Evolutionary conservation across 2,329 filamentous ascomycete genomes (phyloP).

Genomic region (Thelonectria rubi): DNA sequence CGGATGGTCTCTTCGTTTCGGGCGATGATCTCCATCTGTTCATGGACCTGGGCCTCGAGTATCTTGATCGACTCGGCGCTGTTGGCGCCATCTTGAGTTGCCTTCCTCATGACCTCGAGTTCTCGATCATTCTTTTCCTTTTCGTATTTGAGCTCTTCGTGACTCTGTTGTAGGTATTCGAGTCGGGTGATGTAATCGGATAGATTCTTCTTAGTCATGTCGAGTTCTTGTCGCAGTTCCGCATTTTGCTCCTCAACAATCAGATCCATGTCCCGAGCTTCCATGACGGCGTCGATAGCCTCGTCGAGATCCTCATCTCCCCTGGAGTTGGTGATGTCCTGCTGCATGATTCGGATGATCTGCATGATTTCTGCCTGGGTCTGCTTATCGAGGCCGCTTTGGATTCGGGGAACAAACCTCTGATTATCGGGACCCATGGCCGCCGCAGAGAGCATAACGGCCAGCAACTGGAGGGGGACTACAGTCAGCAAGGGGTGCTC

Average conservation of each 20-base stretch:
- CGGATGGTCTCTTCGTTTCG: slow-evolving; percentile 65
- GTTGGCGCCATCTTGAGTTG: slow-evolving; percentile 62
- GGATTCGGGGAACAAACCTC: slow-evolving; percentile 60
- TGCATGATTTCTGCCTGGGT: slow-evolving; percentile 57
- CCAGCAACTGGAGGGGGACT: slow-evolving; percentile 62
- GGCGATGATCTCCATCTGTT: slow-evolving; percentile 77
- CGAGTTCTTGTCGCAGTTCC: slow-evolving; percentile 59
- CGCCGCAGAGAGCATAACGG: slow-evolving; percentile 68
- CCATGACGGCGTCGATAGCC: slow-evolving; percentile 52
- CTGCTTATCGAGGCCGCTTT: slow-evolving; percentile 52
- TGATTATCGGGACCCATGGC: slow-evolving; percentile 66
- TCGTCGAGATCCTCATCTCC: slow-evolving; percentile 53
- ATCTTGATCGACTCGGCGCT: slow-evolving; percentile 62
- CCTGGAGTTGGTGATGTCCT: slow-evolving; percentile 48
- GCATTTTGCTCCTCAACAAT: slow-evolving; percentile 66
- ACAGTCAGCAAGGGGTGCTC: slow-evolving; percentile 35
- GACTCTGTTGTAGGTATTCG: slow-evolving; percentile 67
- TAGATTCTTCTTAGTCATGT: slow-evolving; percentile 63
- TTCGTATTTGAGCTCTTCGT: slow-evolving; percentile 72
- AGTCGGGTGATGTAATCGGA: slow-evolving; percentile 68
- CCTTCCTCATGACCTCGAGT: slow-evolving; percentile 59
- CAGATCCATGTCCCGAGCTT: slow-evolving; percentile 62
- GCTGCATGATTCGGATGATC: slow-evolving; percentile 54
- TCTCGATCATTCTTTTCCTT: slow-evolving; percentile 66
- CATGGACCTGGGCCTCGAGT: slow-evolving; percentile 66